These are phyloP conservation scores for Cicer cuneatum DNA, from an alignment of 306 rosid genomes.

Conservation along the genomic window DNA sequence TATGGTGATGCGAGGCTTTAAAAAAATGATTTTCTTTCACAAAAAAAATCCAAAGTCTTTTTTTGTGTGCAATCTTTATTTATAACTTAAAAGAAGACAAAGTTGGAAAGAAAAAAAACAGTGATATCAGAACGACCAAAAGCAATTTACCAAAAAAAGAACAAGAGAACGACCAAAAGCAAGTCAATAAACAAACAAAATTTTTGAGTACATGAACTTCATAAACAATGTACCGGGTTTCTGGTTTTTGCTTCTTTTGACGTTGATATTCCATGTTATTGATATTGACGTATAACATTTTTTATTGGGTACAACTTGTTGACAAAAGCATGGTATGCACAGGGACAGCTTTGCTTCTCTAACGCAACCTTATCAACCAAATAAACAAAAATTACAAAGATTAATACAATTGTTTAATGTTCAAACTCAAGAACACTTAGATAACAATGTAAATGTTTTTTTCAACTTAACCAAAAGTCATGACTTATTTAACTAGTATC, in stretches of 20 bases:
- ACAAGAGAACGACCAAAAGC: background rate
- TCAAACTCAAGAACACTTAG: too few relatives aligned
- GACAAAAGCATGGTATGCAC: background rate
- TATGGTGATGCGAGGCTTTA: background rate
- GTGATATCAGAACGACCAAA: background rate
- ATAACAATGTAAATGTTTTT: too few relatives aligned
- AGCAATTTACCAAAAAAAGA: background rate
- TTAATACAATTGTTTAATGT: too few relatives aligned
- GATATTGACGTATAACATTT: background rate
- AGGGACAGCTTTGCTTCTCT: too few relatives aligned
- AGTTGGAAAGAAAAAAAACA: background rate
- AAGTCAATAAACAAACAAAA: slow-evolving; percentile 9
- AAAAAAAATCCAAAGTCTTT: background rate
- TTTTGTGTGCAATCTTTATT: background rate
- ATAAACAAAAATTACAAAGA: too few relatives aligned
- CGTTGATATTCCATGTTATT: background rate
- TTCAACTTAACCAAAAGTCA: too few relatives aligned
- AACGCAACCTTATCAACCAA: too few relatives aligned
- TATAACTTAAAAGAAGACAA: background rate
- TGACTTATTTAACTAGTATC: too few relatives aligned
- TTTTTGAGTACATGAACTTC: background rate
- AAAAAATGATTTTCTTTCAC: background rate
- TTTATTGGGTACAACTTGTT: slow-evolving; percentile 8
- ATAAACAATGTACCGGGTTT: slow-evolving; percentile 8
- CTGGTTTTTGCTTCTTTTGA: background rate